Percentiles rank a stretch among this genome's conserved stretches.
Conservation (phyloP, 2,329 filamentous ascomycete genomes). For the Thermothelomyces thermophilus region DNA sequence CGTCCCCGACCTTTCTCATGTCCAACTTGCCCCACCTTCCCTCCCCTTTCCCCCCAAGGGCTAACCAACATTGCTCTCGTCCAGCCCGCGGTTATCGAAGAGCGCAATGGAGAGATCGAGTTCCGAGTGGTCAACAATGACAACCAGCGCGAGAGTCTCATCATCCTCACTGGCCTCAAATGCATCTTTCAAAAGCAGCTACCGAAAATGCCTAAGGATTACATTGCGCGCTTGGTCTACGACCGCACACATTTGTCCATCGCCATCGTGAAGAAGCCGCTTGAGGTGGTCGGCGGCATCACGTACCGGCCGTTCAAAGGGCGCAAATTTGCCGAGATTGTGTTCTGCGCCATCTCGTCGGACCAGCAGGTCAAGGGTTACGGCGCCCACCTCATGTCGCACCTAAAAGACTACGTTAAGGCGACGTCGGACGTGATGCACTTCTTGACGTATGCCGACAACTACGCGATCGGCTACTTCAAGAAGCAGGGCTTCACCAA, state of each 20-base stretch:
- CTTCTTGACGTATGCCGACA: slow-evolving; percentile 96
- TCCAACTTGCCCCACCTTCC: no score
- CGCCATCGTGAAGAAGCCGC: slow-evolving; percentile 92
- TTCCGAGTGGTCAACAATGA: slow-evolving; percentile 99
- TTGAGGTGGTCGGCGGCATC: slow-evolving; percentile 94
- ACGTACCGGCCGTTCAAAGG: slow-evolving; percentile 92
- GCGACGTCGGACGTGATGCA: slow-evolving; percentile 96
- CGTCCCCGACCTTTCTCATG: no score
- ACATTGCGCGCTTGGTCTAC: slow-evolving; percentile 95
- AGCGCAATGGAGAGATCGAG: slow-evolving; percentile 89
- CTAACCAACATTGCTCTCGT: no score
- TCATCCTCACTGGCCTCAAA: slow-evolving; percentile 91
- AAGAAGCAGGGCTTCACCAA: slow-evolving; percentile 99
- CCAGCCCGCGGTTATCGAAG: slow-evolving; percentile 83
- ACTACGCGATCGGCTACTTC: slow-evolving; percentile 98
- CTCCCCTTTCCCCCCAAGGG: no score
- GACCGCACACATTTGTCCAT: slow-evolving; percentile 94
- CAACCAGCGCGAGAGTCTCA: slow-evolving; percentile 75
- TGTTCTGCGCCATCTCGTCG: slow-evolving; percentile 95
- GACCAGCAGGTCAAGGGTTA: slow-evolving; percentile 99
- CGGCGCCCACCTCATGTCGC: slow-evolving; percentile 94
- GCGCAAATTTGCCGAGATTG: slow-evolving; percentile 92
- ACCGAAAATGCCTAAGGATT: slow-evolving; percentile 99
- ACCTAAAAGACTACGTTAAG: slow-evolving; percentile 97
- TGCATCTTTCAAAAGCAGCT: slow-evolving; percentile 98